Conservation (phyloP, 2,329 filamentous ascomycete genomes). For the Decorospora gaudefroyi region DNA sequence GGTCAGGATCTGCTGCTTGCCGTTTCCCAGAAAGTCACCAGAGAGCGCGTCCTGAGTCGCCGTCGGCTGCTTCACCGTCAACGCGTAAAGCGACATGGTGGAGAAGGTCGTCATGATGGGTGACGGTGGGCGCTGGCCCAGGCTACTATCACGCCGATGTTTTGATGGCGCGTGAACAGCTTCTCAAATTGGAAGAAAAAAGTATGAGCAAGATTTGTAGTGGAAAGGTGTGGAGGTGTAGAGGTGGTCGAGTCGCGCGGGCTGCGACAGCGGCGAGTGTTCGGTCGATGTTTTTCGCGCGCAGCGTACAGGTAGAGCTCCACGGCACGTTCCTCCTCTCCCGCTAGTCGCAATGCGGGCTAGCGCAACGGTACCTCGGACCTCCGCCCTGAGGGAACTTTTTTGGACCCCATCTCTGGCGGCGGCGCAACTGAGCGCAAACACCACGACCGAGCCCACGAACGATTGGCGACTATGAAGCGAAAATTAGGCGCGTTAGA, state of each 20-base stretch:
- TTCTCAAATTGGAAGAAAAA: not conserved
- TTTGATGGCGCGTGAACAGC: slow-evolving; percentile 2
- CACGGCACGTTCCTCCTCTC: too few relatives aligned
- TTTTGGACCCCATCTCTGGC: too few relatives aligned
- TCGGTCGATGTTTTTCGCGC: too few relatives aligned
- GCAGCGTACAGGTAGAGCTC: too few relatives aligned
- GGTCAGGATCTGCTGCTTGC: slow-evolving; percentile 96
- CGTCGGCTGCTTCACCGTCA: slow-evolving; percentile 92
- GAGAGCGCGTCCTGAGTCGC: slow-evolving; percentile 88
- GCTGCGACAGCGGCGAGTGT: too few relatives aligned
- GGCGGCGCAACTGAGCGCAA: slow-evolving; percentile 2
- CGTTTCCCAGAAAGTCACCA: slow-evolving; percentile 93
- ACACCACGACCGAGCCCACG: not conserved
- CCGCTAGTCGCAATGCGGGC: too few relatives aligned
- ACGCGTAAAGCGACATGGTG: slow-evolving; percentile 97
- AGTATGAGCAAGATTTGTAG: not conserved
- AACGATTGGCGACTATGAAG: slow-evolving; percentile 65
- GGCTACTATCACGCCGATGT: slow-evolving; percentile 24
- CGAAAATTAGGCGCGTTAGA: slow-evolving; percentile 89
- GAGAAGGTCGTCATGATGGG: slow-evolving; percentile 90
- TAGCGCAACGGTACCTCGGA: too few relatives aligned
- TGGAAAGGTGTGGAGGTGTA: too few relatives aligned
- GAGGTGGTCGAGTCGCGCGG: slow-evolving; percentile 1
- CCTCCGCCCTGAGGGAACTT: too few relatives aligned
- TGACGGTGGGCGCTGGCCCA: slow-evolving; percentile 42